Evolutionary conservation across 78 protist genomes (phyloP).

Genomic region (Dictyostelium intermedium): DNA sequence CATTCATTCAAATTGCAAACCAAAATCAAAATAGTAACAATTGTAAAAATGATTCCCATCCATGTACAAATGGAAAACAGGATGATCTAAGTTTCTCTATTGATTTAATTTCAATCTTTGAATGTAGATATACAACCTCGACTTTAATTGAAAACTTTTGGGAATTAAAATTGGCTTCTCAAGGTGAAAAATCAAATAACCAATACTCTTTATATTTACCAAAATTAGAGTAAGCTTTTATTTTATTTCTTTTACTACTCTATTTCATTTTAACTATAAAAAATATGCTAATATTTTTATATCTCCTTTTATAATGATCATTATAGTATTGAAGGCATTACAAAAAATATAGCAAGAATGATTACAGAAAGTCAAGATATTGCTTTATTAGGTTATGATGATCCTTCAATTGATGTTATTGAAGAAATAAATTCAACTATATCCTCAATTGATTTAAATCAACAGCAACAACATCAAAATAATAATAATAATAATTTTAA

Average conservation of each 20-base stretch:
- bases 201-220: constrained; percentile 25
- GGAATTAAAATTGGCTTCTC: constrained; percentile 17
- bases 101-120: constrained; percentile 54
- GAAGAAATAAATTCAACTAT: constrained; percentile 5
- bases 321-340: constrained; percentile 52
- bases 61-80: not conserved
- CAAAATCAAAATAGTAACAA: not conserved
- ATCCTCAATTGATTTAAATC: not conserved
- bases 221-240: constrained; percentile 15
- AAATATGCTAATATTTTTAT: not conserved
- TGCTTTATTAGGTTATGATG: constrained; percentile 37
- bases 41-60: not conserved
- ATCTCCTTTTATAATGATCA: not conserved
- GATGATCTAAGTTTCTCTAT: constrained; percentile 59
- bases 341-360: constrained; percentile 56
- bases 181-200: constrained; percentile 43
- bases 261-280: not conserved
- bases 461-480: not conserved
- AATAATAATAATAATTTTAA: not conserved
- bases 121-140: constrained; percentile 21
- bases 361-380: constrained; percentile 77
- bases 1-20: constrained; percentile 35
- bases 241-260: not conserved
- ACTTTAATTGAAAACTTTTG: not conserved
- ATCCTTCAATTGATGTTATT: not conserved